Evolutionary conservation across 2,329 filamentous ascomycete species (phyloP).

Genomic region (Zasmidium citrigriseum): DNA sequence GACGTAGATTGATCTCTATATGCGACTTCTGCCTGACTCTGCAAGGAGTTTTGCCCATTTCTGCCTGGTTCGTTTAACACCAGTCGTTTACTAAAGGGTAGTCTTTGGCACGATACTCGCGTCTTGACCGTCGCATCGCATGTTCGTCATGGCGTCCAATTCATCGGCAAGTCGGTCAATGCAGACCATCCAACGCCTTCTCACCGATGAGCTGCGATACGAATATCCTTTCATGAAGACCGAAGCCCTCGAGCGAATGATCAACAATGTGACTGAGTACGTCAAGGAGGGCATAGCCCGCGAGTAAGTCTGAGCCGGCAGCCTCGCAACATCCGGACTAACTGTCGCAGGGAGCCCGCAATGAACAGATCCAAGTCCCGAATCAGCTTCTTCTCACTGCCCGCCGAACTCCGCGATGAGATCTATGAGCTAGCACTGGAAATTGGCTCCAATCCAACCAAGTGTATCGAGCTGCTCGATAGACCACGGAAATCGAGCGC

Average conservation of each 20-base stretch:
- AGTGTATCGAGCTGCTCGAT: not conserved
- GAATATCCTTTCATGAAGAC: not conserved
- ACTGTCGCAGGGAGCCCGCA: not conserved
- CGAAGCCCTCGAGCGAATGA: not conserved
- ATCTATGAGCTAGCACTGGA: not conserved
- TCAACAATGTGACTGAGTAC: not conserved
- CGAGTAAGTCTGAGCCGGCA: not conserved
- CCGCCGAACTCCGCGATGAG: not conserved
- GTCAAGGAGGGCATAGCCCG: not conserved
- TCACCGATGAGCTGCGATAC: not conserved
- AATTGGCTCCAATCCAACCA: not conserved
- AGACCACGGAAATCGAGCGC: not conserved
- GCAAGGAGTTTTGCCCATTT: too few relatives aligned
- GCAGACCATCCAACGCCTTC: not conserved
- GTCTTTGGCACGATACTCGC: too few relatives aligned
- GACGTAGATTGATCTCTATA: not conserved
- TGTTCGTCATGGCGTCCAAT: not conserved
- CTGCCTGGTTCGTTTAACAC: too few relatives aligned
- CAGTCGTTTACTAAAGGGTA: too few relatives aligned
- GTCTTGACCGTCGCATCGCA: too few relatives aligned
- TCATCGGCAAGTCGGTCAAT: not conserved
- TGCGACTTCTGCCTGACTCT: not conserved
- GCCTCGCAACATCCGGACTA: not conserved
- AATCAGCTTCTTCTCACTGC: not conserved
- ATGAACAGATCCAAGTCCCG: not conserved